Base-by-base conservation (phyloP, 768 basidiomycete species). In the Mycena kentingensis region DNA sequence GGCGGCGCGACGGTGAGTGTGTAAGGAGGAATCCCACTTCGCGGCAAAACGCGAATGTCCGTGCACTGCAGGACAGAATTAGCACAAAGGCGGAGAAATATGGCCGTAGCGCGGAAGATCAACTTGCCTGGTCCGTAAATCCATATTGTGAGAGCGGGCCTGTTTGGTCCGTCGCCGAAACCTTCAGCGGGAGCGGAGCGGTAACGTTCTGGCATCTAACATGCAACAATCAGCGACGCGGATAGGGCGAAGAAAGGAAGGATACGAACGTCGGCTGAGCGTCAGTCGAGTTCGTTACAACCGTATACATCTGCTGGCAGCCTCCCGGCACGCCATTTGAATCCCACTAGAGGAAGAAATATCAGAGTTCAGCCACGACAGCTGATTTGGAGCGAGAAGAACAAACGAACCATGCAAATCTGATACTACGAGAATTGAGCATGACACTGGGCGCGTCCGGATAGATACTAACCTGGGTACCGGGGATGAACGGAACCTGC, bases 371-470 rank as follows among this genome's bases (percentile, higher is more conserved):
- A 37, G 26, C 7, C 11, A 3, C 43, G 4, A 44, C 18, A 12
- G 13, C 13, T 3, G 13, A 18, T 18, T 4, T 4, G 3, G 13
- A 8, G 8, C 31, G 28, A 26, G 32, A 19, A 15, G 26, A 36
- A 25, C n/a, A 16, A 27, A 29, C 64, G 29, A 49, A 81, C 80
- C 80, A 82, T 81, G 71, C 81, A 82, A 54, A 81, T 78, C 62
- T 82, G 79, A 64, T 80, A 82, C 72, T 75, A 63, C 10, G 15
- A 49, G 19, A 57, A 13, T 28, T 18, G 31, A 44, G n/a, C 8
- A 11, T 10, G 19, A 42, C 37, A 31, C 21, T 5, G 28, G 18
- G 12, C 16, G 18, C 22, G 25, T 7, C 1, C 19, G 7, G 22
- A 49, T 11, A 37, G 10, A 29, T 16, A 31, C 62, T 22, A 42